A percentile compares a stretch with the other conserved stretches of the same genome.
These are phyloP conservation scores for Tricholomella constricta DNA, from an alignment of 768 basidiomycete species.

Conservation along the genomic window DNA sequence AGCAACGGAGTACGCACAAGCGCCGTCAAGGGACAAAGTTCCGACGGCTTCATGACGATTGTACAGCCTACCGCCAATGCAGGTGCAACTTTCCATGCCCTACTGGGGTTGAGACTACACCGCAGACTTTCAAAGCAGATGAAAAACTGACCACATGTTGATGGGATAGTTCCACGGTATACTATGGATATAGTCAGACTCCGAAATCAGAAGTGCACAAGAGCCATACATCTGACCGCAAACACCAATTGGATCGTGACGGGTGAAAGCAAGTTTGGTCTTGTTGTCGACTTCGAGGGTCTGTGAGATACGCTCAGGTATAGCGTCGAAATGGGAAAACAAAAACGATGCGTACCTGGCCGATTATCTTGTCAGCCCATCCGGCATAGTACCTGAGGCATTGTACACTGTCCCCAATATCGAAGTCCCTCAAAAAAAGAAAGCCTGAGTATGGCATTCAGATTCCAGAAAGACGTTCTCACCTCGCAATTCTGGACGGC, in stretches of 20 bases:
- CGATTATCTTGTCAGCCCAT: conserved; percentile 92
- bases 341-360: conserved; percentile 58
- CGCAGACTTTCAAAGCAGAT: not conserved
- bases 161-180: conserved; percentile 96
- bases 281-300: conserved; percentile 81
- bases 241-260: conserved; percentile 91
- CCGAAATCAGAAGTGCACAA: not conserved
- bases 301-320: conserved; percentile 33
- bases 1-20: conserved; percentile 47
- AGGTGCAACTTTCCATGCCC: conserved; percentile 92
- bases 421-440: conserved; percentile 59
- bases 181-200: conserved; percentile 34
- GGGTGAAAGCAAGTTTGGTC: conserved; percentile 81
- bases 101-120: conserved; percentile 24
- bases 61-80: conserved; percentile 91
- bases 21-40: conserved; percentile 82
- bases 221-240: conserved; percentile 81
- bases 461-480: not conserved
- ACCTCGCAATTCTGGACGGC: conserved; percentile 60
- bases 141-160: conserved; percentile 65
- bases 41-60: conserved; percentile 94
- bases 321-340: not conserved
- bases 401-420: conserved; percentile 76
- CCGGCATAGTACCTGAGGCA: conserved; percentile 93
- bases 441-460: not conserved